Base-by-base conservation (phyloP, 1,284 basidiomycete genomes). In the Ganoderma resinaceum region DNA sequence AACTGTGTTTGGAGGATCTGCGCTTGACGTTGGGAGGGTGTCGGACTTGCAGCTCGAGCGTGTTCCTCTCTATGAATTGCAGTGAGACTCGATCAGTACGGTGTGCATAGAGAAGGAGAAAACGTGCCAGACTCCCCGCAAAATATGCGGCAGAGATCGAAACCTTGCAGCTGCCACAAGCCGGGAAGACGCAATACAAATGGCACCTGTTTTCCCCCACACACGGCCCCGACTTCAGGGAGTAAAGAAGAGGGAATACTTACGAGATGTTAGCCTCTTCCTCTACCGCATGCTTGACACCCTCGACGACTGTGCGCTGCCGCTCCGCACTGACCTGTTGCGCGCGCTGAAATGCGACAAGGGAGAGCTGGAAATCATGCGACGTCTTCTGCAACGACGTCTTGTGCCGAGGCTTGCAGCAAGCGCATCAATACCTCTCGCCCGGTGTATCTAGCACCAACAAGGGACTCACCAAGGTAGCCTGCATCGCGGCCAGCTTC, bases 341-440 rank as follows among this genome's bases (percentile, higher is more conserved):
- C 0, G 96, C 95, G 40, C 91, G 88, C 79, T 99, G 96, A 81
- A 99, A 99, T 1, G 93, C 91, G 37, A 95, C 88, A 3, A 99
- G 84, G 3, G 97, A 96, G 53, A 94, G 81, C 70, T 97, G 93
- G 72, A 98, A 92, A 77, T 99, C 98, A 77, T 96, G 91, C 20
- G 95, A 95, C 20, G 96, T 92, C 85, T 98, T 98, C 78, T 94
- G 89, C 73, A 98, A 85, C 8, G 87, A 85, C 0, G 90, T 91
- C 84, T 94, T 94, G 74, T 91, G 89, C 70, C 88, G 85, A 6
- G 92, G 89, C 92, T 94, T 63, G n/a, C 11, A 49, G 66, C 65
- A 23, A 67, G 6, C 4, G 23, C 35, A 29, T 60, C 12, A 40
- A 26, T 38, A 42, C 26, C 58, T 60, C 37, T 7, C 8, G 14